Conservation (phyloP, 1,284 basidiomycete species). For the Exobasidium rhododendri region DNA sequence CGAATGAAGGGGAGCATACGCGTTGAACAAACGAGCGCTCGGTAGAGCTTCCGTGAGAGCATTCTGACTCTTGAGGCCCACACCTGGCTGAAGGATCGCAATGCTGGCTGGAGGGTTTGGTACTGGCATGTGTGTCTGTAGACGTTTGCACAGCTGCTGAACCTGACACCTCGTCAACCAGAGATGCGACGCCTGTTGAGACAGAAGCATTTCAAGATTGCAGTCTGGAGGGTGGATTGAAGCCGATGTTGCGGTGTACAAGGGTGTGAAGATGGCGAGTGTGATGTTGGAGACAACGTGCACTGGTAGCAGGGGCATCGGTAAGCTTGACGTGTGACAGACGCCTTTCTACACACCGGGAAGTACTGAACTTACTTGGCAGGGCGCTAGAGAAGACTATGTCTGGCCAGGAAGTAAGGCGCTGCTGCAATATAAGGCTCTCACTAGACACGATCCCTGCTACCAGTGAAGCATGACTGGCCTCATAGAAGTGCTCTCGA, state of each 20-base stretch:
- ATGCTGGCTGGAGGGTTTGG: neutral
- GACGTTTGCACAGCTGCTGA: neutral
- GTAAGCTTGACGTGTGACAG: no score
- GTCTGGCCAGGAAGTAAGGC: neutral
- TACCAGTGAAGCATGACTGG: neutral
- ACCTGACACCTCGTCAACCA: neutral
- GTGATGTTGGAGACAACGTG: neutral
- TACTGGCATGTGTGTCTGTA: neutral
- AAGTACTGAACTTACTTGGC: neutral
- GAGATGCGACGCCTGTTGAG: neutral
- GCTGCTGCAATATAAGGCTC: neutral
- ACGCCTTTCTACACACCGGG: no score
- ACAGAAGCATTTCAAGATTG: neutral
- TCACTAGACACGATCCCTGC: neutral
- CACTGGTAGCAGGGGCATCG: neutral
- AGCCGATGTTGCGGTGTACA: neutral
- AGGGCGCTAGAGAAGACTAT: neutral
- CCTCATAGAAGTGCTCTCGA: neutral
- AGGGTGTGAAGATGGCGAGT: neutral
- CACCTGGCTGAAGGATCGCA: constrained; percentile 1
- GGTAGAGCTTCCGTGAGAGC: neutral
- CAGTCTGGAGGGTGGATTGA: neutral
- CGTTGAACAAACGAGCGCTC: neutral
- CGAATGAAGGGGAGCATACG: neutral
- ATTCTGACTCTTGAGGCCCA: neutral